Evolutionary conservation across 495 filamentous ascomycete genomes (phyloP), one percentile per base, ranked within the genome.

Genomic region (Hypoxylon cercidicola): DNA sequence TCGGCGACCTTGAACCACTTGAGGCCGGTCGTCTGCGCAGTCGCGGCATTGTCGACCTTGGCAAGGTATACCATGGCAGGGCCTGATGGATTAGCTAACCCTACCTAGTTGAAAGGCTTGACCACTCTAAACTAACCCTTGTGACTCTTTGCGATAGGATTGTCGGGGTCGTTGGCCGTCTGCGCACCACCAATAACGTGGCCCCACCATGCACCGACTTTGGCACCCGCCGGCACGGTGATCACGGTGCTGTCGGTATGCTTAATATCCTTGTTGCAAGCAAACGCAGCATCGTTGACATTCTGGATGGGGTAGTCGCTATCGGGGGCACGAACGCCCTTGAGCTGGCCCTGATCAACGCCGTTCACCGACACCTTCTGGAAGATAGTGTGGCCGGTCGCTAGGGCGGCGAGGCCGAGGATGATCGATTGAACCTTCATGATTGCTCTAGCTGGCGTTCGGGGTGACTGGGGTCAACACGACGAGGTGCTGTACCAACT

Each of bases 281-380:
- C 73, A 30, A 80, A 71, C 50, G 72, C 66, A 21, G 71, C 65
- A 57, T 75, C 63, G 57, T 73, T 75, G 55, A 78, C 75, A 53
- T 79, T 71, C 58, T 73, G 54, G 56, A 80, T 74, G 6, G 78
- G 78, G 64, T 67, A 72, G 70, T 80, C 77, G 71, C 72, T 78
- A 21, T 62, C 68, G 0, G 84, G 81, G n/a, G 80, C 77, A 20
- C 83, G 78, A 39, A 87, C 75, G 41, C 82, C 84, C 44, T 77
- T 78, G 20, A 81, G 76, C 61, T 82, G 80, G 39, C 84, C 84
- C 54, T 84, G 73, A 52, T 84, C 84, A 12, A 72, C 75, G n/a
- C 78, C 81, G 45, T 85, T 80, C 51, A 85, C 78, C 3, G 80
- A 79, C 16, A 86, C 65, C 47, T 76, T 77, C 60, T 84, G 79